Evolutionary conservation across 2,329 filamentous ascomycete species (phyloP).

Genomic region (Cytospora mali): DNA sequence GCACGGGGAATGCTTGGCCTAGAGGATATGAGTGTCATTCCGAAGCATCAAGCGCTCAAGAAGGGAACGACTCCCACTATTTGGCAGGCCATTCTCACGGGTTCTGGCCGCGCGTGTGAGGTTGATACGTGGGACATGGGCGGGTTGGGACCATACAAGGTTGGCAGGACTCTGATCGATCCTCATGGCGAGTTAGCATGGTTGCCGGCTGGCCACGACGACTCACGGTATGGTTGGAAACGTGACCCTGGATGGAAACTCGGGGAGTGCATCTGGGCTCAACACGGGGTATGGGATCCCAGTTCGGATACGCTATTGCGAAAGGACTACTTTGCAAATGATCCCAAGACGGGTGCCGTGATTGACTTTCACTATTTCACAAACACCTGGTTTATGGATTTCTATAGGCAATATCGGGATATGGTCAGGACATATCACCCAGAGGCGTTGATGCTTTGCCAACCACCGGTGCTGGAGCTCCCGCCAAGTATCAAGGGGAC

Average conservation of each 20-base stretch:
- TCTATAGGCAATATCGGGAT: conserved; percentile 76
- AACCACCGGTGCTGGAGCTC: conserved; percentile 89
- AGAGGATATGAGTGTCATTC: conserved; percentile 78
- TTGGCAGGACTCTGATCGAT: conserved; percentile 79
- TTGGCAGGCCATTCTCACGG: conserved; percentile 90
- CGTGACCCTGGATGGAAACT: conserved; percentile 86
- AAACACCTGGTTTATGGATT: conserved; percentile 87
- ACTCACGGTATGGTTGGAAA: conserved; percentile 87
- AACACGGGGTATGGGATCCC: conserved; percentile 94
- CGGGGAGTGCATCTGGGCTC: conserved; percentile 95
- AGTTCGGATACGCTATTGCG: conserved; percentile 73
- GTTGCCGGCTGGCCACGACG: conserved; percentile 81
- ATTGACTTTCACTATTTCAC: conserved; percentile 86
- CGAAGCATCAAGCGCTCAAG: conserved; percentile 84
- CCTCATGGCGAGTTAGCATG: conserved; percentile 84
- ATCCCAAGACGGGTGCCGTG: conserved; percentile 71
- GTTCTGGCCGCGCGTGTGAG: conserved; percentile 88
- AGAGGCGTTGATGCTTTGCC: conserved; percentile 84
- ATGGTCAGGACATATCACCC: conserved; percentile 76
- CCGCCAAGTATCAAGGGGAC: conserved; percentile 88
- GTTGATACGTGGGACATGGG: conserved; percentile 93
- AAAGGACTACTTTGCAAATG: conserved; percentile 86
- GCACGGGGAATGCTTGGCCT: conserved; percentile 86
- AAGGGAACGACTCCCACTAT: conserved; percentile 92
- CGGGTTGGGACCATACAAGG: conserved; percentile 87